Evolutionary conservation across 1,139 yeast genomes (phyloP), one percentile per base, ranked within the genome.

Genomic region (Candida frijolesensis): DNA sequence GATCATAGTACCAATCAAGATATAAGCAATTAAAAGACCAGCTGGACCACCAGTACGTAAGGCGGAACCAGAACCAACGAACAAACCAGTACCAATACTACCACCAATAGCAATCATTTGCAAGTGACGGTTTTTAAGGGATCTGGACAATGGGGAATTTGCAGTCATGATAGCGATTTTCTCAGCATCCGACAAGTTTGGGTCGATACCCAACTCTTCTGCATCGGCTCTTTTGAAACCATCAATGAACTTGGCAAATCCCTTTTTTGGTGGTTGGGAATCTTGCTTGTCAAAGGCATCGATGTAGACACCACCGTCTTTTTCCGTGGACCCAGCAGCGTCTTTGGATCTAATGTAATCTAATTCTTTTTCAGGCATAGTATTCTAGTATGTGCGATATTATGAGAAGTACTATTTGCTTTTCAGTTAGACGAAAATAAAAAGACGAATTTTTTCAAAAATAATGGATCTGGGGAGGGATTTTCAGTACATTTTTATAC

Each of bases 101-200:
- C 96, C 96, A 63, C 96, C 96, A 60, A 89, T 84, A 45, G 96
- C 95, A 65, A 89, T 85, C 89, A 89, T 87, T 63, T 86, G 87
- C 59, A 89, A 71, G 74, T 88, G 83, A 70, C 89, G 76, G 43
- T 70, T 74, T 57, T 84, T 84, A 51, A 88, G 76, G 42, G 80
- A 75, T 63, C 89, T 76, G 46, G 83, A 73, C 54, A 89, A 78
- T 1, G 96, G 96, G 22, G 92, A 76, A 61, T 80, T 79, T 19
- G 92, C 87, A 30, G 91, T 82, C 55, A 78, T 71, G 33, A 82
- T 67, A 48, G 89, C 88, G 45, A 87, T 81, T 62, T 78, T 84
- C 68, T 89, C 95, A 34, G 82, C 81, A 45, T 83, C 89, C 2
- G 85, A 68, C 58, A 87, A 69, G 62, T 78, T 79, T 38, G 89